These are phyloP conservation scores for Warburgia ugandensis DNA, from an alignment of 164 flowering plant species.

Conservation along the genomic window DNA sequence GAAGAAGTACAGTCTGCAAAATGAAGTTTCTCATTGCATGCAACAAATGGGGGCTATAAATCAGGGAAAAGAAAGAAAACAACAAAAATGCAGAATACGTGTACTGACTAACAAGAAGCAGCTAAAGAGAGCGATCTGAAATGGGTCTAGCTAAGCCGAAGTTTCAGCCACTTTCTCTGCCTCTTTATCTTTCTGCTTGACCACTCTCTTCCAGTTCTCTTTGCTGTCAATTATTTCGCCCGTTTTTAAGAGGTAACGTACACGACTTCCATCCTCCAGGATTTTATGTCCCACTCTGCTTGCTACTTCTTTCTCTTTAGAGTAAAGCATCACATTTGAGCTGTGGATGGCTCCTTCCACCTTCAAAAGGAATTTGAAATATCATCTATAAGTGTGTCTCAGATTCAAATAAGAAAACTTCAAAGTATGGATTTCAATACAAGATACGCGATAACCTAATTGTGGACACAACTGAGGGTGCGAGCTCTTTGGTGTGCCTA, in stretches of 20 bases:
- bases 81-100: neutral
- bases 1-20: neutral
- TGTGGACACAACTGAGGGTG: no score
- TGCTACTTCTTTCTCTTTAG: constrained; percentile 73
- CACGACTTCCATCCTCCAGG: constrained; percentile 72
- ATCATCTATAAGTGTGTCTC: no score
- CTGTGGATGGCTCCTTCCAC: constrained; percentile 90
- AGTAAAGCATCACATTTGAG: constrained; percentile 97
- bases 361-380: constrained; percentile 30
- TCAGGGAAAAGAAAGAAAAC: no score
- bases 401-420: no score
- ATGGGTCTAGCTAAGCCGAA: neutral
- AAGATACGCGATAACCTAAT: no score
- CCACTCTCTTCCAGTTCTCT: constrained; percentile 69
- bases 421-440: no score
- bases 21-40: neutral
- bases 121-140: neutral
- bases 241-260: constrained; percentile 87
- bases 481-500: no score
- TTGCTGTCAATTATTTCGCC: constrained; percentile 83
- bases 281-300: constrained; percentile 92
- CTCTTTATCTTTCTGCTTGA: constrained; percentile 44
- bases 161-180: constrained; percentile 27
- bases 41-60: neutral
- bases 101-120: neutral